Conservation (phyloP, 2,329 filamentous ascomycete species). For the Fusarium papillatum region DNA sequence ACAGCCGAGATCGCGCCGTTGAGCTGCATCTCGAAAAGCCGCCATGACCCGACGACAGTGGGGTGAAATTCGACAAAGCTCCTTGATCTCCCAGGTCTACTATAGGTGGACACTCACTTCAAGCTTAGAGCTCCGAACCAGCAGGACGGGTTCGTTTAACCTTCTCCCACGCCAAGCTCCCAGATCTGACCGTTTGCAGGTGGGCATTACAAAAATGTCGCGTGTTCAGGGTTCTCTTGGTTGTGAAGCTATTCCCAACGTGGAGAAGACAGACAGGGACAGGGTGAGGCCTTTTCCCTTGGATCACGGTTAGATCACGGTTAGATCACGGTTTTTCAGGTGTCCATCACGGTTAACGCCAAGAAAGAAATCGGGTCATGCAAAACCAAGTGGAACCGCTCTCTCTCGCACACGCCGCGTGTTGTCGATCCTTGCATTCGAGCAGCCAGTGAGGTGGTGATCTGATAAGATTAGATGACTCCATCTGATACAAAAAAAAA, state of each 20-base stretch:
- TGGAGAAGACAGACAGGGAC: background rate
- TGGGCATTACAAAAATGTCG: background rate
- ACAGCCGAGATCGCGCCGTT: background rate
- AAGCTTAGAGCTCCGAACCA: background rate
- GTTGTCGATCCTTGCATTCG: background rate
- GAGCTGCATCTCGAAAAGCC: background rate
- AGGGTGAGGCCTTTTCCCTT: conserved; percentile 1
- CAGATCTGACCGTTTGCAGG: background rate
- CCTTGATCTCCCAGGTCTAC: background rate
- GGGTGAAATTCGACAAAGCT: background rate
- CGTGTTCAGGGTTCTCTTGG: background rate
- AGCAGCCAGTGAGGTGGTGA: conserved; percentile 3
- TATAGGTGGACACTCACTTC: background rate
- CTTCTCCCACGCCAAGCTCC: background rate
- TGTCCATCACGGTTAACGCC: background rate
- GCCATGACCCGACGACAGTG: background rate
- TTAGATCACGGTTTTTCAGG: conserved; percentile 10
- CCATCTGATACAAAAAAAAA: background rate
- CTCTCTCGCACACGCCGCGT: background rate
- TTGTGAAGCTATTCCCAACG: conserved; percentile 8
- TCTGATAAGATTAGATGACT: conserved; percentile 45
- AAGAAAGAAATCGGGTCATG: conserved; percentile 1
- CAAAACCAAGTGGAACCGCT: background rate
- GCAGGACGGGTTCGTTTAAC: background rate
- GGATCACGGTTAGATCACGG: conserved; percentile 8